phyloP scores from a whole-genome alignment of 495 filamentous ascomycete species.

The Trichoderma reesei region DNA sequence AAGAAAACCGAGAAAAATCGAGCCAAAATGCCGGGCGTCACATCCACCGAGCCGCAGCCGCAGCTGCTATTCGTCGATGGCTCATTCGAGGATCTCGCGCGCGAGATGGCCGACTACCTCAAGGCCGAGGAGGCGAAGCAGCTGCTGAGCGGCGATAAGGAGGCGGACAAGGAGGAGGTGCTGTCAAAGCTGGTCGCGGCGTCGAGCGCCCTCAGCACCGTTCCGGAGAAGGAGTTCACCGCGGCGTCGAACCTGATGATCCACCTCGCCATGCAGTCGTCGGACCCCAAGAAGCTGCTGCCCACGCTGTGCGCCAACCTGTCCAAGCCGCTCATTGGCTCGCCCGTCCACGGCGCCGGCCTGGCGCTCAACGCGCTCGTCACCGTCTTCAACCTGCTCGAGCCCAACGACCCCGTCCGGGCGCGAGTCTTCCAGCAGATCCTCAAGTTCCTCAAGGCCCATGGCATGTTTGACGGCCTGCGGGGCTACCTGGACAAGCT shows the following conservation, averaged over 20 bases:
- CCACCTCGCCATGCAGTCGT: slow-evolving; percentile 78
- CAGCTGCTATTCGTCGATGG: slow-evolving; percentile 77
- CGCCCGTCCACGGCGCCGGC: slow-evolving; percentile 70
- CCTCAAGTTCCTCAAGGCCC: slow-evolving; percentile 62
- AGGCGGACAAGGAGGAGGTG: slow-evolving; percentile 62
- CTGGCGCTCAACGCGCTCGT: slow-evolving; percentile 80
- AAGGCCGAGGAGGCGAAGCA: slow-evolving; percentile 62
- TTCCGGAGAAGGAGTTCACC: slow-evolving; percentile 92
- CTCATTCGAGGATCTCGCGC: slow-evolving; percentile 74
- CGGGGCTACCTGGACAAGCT: slow-evolving; percentile 69
- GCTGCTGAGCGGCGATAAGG: slow-evolving; percentile 43
- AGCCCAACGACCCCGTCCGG: slow-evolving; percentile 59
- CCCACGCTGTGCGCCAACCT: slow-evolving; percentile 80
- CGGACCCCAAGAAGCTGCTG: slow-evolving; percentile 74
- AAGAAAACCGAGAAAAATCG: neutral
- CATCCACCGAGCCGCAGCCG: slow-evolving; percentile 25
- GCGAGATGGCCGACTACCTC: slow-evolving; percentile 81
- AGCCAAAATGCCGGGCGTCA: slow-evolving; percentile 11
- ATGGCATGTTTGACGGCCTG: slow-evolving; percentile 67
- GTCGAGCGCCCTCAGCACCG: slow-evolving; percentile 59
- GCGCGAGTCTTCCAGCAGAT: slow-evolving; percentile 86
- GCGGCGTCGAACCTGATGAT: slow-evolving; percentile 92
- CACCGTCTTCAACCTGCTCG: slow-evolving; percentile 93
- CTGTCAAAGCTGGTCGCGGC: slow-evolving; percentile 79
- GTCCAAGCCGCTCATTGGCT: slow-evolving; percentile 73